A percentile compares a stretch with the other conserved stretches of the same genome.
Conservation (phyloP, 2,329 filamentous ascomycete genomes). For the Penicillium olsonii region DNA sequence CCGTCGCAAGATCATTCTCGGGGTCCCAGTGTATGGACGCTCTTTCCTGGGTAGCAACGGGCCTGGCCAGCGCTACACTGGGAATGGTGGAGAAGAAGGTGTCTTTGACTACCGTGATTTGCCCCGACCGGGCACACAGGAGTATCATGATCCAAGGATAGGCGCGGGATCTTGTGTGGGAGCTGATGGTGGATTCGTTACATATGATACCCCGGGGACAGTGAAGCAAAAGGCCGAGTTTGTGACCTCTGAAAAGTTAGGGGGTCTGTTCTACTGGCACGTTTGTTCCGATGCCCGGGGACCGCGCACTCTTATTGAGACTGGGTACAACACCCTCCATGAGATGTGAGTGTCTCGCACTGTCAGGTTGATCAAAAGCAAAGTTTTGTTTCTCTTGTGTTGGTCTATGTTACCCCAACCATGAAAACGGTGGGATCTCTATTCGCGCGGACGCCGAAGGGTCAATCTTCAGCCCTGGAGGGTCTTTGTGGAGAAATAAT, state of each 20-base stretch:
- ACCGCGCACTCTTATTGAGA: conserved; percentile 59
- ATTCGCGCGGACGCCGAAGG: too few species aligned
- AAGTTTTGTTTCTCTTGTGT: too few species aligned
- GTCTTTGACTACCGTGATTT: conserved; percentile 74
- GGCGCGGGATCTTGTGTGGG: conserved; percentile 71
- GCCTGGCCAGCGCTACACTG: conserved; percentile 62
- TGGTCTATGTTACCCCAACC: too few species aligned
- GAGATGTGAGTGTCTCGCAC: conserved; percentile 32
- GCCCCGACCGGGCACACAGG: conserved; percentile 62
- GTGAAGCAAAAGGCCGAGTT: conserved; percentile 74
- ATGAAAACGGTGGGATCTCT: too few species aligned
- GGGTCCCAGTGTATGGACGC: conserved; percentile 73
- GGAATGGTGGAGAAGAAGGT: conserved; percentile 62
- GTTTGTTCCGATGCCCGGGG: conserved; percentile 69
- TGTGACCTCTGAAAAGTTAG: conserved; percentile 69
- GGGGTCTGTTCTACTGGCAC: conserved; percentile 80
- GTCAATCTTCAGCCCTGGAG: too few species aligned
- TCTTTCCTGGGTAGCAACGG: conserved; percentile 69
- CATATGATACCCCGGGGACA: conserved; percentile 76
- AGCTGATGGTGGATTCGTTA: conserved; percentile 74
- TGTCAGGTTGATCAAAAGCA: too few species aligned
- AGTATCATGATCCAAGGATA: conserved; percentile 66
- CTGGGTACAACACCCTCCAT: conserved; percentile 59
- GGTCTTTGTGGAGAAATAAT: too few species aligned
- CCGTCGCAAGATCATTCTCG: conserved; percentile 70